Conservation (phyloP, 208 protist genomes). For the Trypanosoma conorhini region DNA sequence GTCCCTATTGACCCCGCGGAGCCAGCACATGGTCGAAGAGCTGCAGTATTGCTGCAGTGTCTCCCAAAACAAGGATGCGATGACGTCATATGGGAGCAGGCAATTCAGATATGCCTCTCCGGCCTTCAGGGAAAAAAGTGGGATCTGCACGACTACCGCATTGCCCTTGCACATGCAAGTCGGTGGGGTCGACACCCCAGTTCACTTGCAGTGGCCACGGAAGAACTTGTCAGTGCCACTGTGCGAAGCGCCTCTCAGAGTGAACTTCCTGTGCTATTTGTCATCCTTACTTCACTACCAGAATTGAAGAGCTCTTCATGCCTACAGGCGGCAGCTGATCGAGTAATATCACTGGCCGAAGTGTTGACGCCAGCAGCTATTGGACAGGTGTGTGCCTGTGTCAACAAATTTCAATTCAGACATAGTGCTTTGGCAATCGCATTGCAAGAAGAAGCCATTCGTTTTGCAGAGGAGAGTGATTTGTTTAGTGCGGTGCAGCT, state of each 20-base stretch:
- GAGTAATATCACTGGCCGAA: slow-evolving; percentile 38
- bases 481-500: slow-evolving; percentile 60
- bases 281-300: slow-evolving; percentile 41
- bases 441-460: slow-evolving; percentile 61
- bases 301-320: slow-evolving; percentile 37
- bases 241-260: slow-evolving; percentile 20
- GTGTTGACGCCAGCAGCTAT: slow-evolving; percentile 41
- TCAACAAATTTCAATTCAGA: slow-evolving; percentile 44
- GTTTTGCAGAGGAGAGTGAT: slow-evolving; percentile 68
- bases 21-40: slow-evolving; percentile 30
- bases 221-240: slow-evolving; percentile 21
- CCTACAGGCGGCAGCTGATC: slow-evolving; percentile 36
- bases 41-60: slow-evolving; percentile 27
- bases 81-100: slow-evolving; percentile 38
- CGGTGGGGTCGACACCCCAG: slow-evolving; percentile 29
- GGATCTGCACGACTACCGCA: slow-evolving; percentile 28
- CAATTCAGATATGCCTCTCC: slow-evolving; percentile 12
- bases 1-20: slow-evolving; percentile 30
- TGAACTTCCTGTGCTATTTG: slow-evolving; percentile 29
- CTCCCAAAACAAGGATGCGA: slow-evolving; percentile 31
- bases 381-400: slow-evolving; percentile 46
- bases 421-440: slow-evolving; percentile 44
- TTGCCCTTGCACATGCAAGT: slow-evolving; percentile 16
- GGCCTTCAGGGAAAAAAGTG: slow-evolving; percentile 26
- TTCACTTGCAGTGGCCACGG: slow-evolving; percentile 22